Conservation (phyloP, 306 rosid species). For the Vachellia collinsii region DNA sequence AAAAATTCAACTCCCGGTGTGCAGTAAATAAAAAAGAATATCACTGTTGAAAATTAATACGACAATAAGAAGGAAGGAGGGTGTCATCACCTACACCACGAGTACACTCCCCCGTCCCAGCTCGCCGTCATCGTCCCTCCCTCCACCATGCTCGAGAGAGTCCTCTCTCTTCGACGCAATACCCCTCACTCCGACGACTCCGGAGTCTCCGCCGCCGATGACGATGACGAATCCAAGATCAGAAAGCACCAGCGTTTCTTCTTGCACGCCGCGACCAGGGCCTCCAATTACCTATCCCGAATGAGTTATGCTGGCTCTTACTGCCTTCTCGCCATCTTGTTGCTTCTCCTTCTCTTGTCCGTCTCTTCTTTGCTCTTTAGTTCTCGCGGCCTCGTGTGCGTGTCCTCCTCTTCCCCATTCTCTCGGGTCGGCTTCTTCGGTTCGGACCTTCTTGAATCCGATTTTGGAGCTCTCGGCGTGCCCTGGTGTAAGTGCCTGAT, state of each 20-base stretch:
- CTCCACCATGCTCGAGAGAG: conserved; percentile 59
- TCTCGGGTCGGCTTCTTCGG: conserved; percentile 74
- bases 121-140: conserved; percentile 37
- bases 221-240: conserved; percentile 56
- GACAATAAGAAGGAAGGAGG: not conserved
- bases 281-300: conserved; percentile 60
- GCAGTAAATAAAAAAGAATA: not conserved
- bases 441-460: conserved; percentile 79
- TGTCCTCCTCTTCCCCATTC: conserved; percentile 60
- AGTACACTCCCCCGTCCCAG: conserved; percentile 14
- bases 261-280: conserved; percentile 49
- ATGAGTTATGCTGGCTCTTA: conserved; percentile 42
- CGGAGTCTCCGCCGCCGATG: conserved; percentile 9
- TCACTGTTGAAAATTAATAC: not conserved
- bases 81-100: conserved; percentile 30
- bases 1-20: no score
- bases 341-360: conserved; percentile 46
- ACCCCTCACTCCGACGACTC: conserved; percentile 36
- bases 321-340: conserved; percentile 48
- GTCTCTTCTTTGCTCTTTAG: conserved; percentile 51
- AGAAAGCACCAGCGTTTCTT: conserved; percentile 57
- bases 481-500: conserved; percentile 90
- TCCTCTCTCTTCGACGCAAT: conserved; percentile 77
- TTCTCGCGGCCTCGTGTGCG: conserved; percentile 77
- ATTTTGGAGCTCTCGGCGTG: conserved; percentile 93